Evolutionary conservation across 352 stramenopile genomes (phyloP).

Genomic region (Pythium pyrilobum): DNA sequence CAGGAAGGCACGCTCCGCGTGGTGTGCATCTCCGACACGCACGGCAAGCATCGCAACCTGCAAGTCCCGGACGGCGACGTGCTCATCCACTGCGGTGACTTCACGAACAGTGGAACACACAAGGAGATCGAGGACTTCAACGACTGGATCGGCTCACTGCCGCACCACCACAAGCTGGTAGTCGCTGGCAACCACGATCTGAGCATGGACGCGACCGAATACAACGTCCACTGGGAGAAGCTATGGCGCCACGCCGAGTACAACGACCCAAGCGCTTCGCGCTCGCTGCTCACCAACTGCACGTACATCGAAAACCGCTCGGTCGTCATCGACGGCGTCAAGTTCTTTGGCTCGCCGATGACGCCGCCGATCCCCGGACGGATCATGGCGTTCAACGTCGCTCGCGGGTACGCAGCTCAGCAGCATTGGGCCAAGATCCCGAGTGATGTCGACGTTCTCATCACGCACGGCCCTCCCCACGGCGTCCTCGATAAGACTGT

Average conservation of each 20-base stretch:
- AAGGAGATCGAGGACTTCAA: conserved; percentile 71
- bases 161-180: conserved; percentile 73
- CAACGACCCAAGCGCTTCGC: conserved; percentile 51
- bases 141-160: conserved; percentile 68
- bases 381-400: conserved; percentile 69
- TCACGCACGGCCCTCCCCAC: conserved; percentile 87
- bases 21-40: conserved; percentile 82
- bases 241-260: conserved; percentile 50
- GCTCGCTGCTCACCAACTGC: conserved; percentile 57
- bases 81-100: conserved; percentile 89
- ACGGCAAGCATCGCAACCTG: conserved; percentile 68
- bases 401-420: conserved; percentile 50
- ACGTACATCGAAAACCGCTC: conserved; percentile 75
- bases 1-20: conserved; percentile 55
- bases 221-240: conserved; percentile 59
- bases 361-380: conserved; percentile 60
- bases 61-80: conserved; percentile 68
- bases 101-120: conserved; percentile 75
- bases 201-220: conserved; percentile 66
- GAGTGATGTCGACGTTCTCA: conserved; percentile 75
- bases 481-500: conserved; percentile 78
- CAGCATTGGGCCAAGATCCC: conserved; percentile 73
- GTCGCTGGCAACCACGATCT: conserved; percentile 82
- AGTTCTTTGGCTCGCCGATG: conserved; percentile 78
- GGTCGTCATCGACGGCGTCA: conserved; percentile 60